phyloP scores from a whole-genome alignment of 106 monocot species.

The Phalaenopsis aphrodite region DNA sequence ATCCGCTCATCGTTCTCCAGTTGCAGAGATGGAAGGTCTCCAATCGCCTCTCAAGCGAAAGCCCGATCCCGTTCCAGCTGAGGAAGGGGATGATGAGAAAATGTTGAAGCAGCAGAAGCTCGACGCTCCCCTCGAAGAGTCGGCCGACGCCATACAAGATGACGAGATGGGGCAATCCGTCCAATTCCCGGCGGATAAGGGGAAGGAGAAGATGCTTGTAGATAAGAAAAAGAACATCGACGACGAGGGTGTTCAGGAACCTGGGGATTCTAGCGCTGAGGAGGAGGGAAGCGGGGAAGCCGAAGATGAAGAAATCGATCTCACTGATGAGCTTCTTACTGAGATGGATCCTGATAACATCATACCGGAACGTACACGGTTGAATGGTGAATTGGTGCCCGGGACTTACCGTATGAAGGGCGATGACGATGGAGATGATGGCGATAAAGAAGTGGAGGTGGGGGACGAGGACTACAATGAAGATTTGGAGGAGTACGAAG shows the following conservation, averaged over 20 bases:
- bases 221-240: neutral
- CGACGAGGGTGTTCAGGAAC: neutral
- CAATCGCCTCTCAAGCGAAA: slow-evolving; percentile 1
- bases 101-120: neutral
- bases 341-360: too few species aligned
- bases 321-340: too few species aligned
- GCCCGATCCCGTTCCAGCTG: neutral
- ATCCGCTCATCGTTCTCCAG: neutral
- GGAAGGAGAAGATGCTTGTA: neutral
- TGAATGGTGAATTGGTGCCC: too few species aligned
- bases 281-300: neutral
- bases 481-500: too few species aligned
- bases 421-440: too few species aligned
- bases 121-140: neutral
- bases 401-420: too few species aligned
- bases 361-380: too few species aligned
- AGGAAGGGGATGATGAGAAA: neutral
- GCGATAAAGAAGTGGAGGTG: too few species aligned
- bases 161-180: neutral
- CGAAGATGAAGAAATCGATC: neutral
- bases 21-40: neutral
- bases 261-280: neutral
- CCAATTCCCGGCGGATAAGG: neutral
- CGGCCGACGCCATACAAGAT: neutral
- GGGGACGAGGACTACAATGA: too few species aligned